Conservation (phyloP, 108 stramenopile genomes). For the Cyclotella choctawhatcheeana region DNA sequence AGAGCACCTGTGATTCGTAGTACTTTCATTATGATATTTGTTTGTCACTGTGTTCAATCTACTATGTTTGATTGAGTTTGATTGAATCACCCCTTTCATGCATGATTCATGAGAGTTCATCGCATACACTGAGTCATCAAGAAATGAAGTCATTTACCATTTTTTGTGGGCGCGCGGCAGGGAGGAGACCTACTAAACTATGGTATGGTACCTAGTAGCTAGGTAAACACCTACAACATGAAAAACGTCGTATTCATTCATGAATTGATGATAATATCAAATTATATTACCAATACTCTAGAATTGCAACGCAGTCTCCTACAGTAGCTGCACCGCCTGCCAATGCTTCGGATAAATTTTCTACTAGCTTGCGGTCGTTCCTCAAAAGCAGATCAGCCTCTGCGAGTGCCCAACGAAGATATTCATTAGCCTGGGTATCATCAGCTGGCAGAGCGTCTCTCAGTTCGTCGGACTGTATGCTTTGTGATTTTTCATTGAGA, state of each 20-base stretch:
- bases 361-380: slow-evolving; percentile 60
- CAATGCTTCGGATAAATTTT: slow-evolving; percentile 74
- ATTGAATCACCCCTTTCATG: no score
- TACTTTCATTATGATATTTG: background rate
- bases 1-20: background rate
- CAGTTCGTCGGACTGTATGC: slow-evolving; percentile 36
- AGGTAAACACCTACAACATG: no score
- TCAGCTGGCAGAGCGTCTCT: slow-evolving; percentile 42
- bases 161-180: no score
- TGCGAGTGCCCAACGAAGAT: slow-evolving; percentile 83
- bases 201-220: no score
- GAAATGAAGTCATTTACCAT: no score
- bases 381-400: slow-evolving; percentile 81
- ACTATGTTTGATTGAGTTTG: background rate
- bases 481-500: slow-evolving; percentile 56
- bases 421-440: slow-evolving; percentile 59
- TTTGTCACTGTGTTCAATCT: background rate
- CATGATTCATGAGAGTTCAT: no score
- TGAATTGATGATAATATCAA: no score
- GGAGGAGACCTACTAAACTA: no score
- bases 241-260: no score
- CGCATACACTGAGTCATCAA: no score
- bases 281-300: slow-evolving; percentile 89
- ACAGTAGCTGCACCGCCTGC: slow-evolving; percentile 85
- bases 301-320: slow-evolving; percentile 87